Percentiles rank a stretch among this genome's conserved stretches.
Evolutionary conservation across 2,329 filamentous ascomycete species (phyloP).

Genomic region (Dactylella cylindrospora): DNA sequence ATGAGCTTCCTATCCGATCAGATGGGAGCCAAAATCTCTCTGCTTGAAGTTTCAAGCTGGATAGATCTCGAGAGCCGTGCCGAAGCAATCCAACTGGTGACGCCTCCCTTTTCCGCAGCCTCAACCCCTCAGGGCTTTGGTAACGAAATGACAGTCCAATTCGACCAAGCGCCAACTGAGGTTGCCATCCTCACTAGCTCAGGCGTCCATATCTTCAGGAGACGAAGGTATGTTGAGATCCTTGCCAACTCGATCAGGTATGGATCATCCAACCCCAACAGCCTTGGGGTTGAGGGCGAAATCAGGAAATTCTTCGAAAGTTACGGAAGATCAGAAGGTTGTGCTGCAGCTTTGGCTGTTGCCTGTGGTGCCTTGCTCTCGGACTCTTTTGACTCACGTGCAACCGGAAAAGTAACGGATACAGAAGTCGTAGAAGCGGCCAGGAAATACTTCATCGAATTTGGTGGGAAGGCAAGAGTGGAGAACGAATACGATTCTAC

Average conservation of each 20-base stretch:
- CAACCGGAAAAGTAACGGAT: slow-evolving; percentile 79
- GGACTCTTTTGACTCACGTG: slow-evolving; percentile 51
- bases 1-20: slow-evolving; percentile 59
- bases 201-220: slow-evolving; percentile 81
- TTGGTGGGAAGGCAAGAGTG: slow-evolving; percentile 78
- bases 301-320: slow-evolving; percentile 78
- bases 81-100: slow-evolving; percentile 77
- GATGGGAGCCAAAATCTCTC: slow-evolving; percentile 44
- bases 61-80: slow-evolving; percentile 72
- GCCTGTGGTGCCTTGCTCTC: slow-evolving; percentile 72
- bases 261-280: slow-evolving; percentile 62
- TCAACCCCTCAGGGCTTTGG: slow-evolving; percentile 75
- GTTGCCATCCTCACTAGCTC: slow-evolving; percentile 89
- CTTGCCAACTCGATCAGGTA: slow-evolving; percentile 79
- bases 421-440: slow-evolving; percentile 83
- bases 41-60: slow-evolving; percentile 73
- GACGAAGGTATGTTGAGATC: slow-evolving; percentile 83
- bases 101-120: slow-evolving; percentile 69
- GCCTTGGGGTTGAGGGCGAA: slow-evolving; percentile 76
- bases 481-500: slow-evolving; percentile 61
- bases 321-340: slow-evolving; percentile 85
- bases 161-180: slow-evolving; percentile 77
- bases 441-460: slow-evolving; percentile 84
- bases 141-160: slow-evolving; percentile 95
- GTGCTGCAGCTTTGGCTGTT: slow-evolving; percentile 87